phyloP scores from a whole-genome alignment of 768 basidiomycete species.

The Kwoniella botswanensis region DNA sequence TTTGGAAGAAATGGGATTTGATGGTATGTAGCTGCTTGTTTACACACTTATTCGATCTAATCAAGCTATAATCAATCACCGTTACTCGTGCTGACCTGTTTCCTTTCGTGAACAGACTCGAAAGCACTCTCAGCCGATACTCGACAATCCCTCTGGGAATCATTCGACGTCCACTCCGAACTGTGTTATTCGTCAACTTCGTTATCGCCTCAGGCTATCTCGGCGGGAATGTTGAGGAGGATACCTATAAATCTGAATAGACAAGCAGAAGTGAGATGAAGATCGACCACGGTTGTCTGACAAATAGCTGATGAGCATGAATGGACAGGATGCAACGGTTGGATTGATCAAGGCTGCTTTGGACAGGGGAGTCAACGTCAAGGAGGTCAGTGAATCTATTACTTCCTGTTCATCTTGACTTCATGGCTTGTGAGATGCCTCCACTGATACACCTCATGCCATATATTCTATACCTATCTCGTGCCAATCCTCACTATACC shows the following conservation, averaged over 20 bases:
- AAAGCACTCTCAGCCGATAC: constrained; percentile 80
- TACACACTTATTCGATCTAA: background rate
- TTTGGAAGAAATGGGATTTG: constrained; percentile 83
- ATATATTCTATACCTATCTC: no score
- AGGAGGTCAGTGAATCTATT: constrained; percentile 65
- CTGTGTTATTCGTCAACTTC: constrained; percentile 56
- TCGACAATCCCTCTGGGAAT: constrained; percentile 60
- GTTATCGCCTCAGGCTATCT: constrained; percentile 87
- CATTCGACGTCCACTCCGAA: constrained; percentile 38
- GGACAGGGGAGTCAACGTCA: constrained; percentile 75
- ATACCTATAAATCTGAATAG: constrained; percentile 75
- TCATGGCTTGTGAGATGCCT: no score
- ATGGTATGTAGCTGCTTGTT: constrained; percentile 64
- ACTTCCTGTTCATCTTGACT: background rate
- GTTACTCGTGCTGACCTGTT: background rate
- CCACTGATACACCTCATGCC: no score
- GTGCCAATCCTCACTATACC: background rate
- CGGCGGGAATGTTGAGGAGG: constrained; percentile 82
- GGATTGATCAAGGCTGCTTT: constrained; percentile 83
- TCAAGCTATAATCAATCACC: no score
- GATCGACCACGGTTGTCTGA: background rate
- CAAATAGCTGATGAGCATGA: background rate
- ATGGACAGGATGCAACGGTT: constrained; percentile 84
- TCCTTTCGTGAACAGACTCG: constrained; percentile 69
- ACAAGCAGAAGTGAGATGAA: constrained; percentile 52